A percentile compares a stretch with the other conserved stretches of the same genome.
phyloP scores from a whole-genome alignment of 768 basidiomycete species.

The Leucosporidium yakuticum region DNA sequence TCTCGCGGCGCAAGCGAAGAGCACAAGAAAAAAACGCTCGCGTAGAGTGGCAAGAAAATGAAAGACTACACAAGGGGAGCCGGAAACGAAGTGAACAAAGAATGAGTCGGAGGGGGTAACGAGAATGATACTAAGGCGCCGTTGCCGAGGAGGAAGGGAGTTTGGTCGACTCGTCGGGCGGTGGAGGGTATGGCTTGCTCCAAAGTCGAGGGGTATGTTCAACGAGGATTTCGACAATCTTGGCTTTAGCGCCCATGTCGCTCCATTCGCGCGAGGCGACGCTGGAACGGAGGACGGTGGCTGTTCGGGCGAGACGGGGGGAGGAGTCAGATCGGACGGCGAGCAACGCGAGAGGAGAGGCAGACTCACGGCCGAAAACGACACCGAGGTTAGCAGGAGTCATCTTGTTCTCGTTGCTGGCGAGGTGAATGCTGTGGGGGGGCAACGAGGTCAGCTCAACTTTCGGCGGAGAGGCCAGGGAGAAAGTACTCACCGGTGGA shows the following conservation, averaged over 20 bases:
- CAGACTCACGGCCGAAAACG: constrained; percentile 88
- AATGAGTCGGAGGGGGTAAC: too few relatives aligned
- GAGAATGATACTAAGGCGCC: too few relatives aligned
- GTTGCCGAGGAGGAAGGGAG: not conserved
- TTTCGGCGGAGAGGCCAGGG: not conserved
- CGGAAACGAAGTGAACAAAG: too few relatives aligned
- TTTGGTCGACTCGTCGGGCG: not conserved
- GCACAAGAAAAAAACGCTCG: too few relatives aligned
- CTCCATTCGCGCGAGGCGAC: constrained; percentile 84
- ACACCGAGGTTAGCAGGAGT: constrained; percentile 90
- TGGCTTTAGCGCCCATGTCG: constrained; percentile 95
- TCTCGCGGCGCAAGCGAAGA: too few relatives aligned
- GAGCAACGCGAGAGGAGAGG: not conserved
- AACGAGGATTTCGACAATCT: constrained; percentile 88
- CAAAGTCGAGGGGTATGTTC: constrained; percentile 54
- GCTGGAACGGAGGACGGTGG: constrained; percentile 85
- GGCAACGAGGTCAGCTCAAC: not conserved
- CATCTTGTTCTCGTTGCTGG: constrained; percentile 77
- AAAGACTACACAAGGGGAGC: too few relatives aligned
- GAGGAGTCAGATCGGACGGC: not conserved
- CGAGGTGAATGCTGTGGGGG: constrained; percentile 54
- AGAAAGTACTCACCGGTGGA: constrained; percentile 60
- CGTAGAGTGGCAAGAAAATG: too few relatives aligned
- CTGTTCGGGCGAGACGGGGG: constrained; percentile 46
- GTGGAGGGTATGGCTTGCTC: not conserved